These are phyloP conservation scores for Neurospora crassa DNA, from an alignment of 2,329 filamentous ascomycete species.

Conservation along the genomic window DNA sequence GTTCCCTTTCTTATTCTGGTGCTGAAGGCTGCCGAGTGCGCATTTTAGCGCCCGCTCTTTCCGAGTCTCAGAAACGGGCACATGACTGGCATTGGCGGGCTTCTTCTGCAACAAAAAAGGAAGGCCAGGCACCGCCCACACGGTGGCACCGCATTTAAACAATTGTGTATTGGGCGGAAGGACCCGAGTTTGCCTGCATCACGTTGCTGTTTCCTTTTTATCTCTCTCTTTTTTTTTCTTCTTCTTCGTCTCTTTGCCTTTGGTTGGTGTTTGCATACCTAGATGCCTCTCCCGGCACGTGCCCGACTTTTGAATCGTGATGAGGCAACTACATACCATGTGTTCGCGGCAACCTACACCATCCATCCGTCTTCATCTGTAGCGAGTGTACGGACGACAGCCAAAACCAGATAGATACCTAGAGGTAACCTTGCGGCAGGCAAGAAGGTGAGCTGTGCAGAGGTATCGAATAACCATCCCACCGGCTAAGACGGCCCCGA, in stretches of 20 bases:
- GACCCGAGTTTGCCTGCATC: neutral
- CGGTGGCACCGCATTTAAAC: neutral
- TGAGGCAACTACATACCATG: slow-evolving; percentile 2
- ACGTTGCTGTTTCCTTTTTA: neutral
- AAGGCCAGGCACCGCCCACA: neutral
- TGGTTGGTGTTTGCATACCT: slow-evolving; percentile 23
- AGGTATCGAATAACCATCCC: neutral
- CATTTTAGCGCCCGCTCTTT: neutral
- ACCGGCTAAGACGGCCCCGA: neutral
- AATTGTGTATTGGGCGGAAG: neutral
- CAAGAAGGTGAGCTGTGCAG: neutral
- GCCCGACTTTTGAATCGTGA: slow-evolving; percentile 31
- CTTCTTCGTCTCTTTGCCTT: neutral
- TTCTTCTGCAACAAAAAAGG: neutral
- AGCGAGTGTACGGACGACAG: neutral
- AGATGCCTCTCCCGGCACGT: slow-evolving; percentile 29
- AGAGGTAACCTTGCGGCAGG: neutral
- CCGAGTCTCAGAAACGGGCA: neutral
- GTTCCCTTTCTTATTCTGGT: neutral
- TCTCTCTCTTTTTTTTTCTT: neutral
- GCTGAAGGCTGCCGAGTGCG: neutral
- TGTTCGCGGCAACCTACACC: neutral
- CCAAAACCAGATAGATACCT: neutral
- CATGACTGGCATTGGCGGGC: neutral
- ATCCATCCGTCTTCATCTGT: neutral